A percentile compares a stretch with the other conserved stretches of the same genome.
Evolutionary conservation across 306 rosid genomes (phyloP).

Genomic region (Pterocarpus macrocarpus): DNA sequence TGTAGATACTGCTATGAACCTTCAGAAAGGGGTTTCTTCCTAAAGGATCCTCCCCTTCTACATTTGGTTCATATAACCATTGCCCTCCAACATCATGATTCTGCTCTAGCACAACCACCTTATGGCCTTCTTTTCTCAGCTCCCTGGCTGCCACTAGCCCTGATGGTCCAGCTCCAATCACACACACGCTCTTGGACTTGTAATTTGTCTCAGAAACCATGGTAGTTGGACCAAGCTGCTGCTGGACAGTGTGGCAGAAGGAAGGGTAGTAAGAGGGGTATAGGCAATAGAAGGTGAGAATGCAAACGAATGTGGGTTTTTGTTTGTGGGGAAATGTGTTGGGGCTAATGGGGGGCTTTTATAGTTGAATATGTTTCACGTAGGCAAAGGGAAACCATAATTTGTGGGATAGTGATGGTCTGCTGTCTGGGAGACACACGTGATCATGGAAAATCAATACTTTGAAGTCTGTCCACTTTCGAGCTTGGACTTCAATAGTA

Average conservation of each 20-base stretch:
- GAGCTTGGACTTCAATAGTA: constrained; percentile 53
- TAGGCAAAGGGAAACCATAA: constrained; percentile 46
- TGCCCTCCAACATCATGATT: constrained; percentile 94
- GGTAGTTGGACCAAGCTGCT: background rate
- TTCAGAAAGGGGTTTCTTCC: constrained; percentile 63
- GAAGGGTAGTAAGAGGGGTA: background rate
- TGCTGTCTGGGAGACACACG: constrained; percentile 70
- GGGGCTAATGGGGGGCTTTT: constrained; percentile 43
- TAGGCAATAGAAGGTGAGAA: constrained; percentile 25
- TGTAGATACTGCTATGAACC: constrained; percentile 82
- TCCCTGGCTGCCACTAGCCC: constrained; percentile 92
- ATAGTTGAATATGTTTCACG: constrained; percentile 47
- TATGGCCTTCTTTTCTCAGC: constrained; percentile 84
- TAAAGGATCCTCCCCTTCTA: constrained; percentile 71
- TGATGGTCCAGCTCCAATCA: constrained; percentile 90
- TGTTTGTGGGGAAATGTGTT: constrained; percentile 33
- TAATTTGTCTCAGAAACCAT: constrained; percentile 68
- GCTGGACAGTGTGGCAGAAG: constrained; percentile 14
- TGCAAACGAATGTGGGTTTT: constrained; percentile 28
- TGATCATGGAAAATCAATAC: constrained; percentile 56
- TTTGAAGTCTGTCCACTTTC: constrained; percentile 51
- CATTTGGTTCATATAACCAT: constrained; percentile 82
- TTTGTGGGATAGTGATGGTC: constrained; percentile 60
- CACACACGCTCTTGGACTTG: constrained; percentile 72
- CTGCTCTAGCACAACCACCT: constrained; percentile 74